A percentile compares a stretch with the other conserved stretches of the same genome.
phyloP scores from a whole-genome alignment of 176 grass and related monocot genomes.

The Pontederia crassipes region DNA sequence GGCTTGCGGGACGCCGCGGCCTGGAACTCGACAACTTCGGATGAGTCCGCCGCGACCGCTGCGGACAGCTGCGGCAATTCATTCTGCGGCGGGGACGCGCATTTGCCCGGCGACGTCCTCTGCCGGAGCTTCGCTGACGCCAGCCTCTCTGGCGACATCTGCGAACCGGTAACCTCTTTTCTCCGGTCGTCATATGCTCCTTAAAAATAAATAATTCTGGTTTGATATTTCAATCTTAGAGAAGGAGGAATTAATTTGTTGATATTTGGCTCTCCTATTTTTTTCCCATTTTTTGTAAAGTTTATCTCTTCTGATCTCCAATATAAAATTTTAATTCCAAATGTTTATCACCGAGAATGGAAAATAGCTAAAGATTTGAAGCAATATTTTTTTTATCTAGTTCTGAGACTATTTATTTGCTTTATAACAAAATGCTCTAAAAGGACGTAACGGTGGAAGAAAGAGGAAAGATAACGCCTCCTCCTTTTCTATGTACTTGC shows the following conservation, averaged over 20 bases:
- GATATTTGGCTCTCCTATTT: too few species aligned
- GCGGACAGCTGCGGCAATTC: constrained; percentile 64
- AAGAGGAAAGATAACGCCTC: background rate
- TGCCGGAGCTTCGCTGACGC: constrained; percentile 25
- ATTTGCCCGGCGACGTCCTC: constrained; percentile 15
- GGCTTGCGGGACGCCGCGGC: background rate
- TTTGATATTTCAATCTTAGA: background rate
- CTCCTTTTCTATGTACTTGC: background rate
- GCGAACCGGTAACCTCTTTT: constrained; percentile 51
- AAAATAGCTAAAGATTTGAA: too few species aligned
- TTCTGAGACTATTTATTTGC: too few species aligned
- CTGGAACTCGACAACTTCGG: constrained; percentile 26
- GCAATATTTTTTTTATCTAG: too few species aligned
- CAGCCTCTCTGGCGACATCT: constrained; percentile 49
- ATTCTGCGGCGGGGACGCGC: constrained; percentile 19
- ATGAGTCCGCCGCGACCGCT: constrained; percentile 63
- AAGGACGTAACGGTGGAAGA: background rate
- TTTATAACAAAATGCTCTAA: background rate
- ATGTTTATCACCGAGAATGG: too few species aligned
- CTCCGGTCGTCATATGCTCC: background rate
- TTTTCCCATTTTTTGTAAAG: too few species aligned
- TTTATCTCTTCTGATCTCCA: too few species aligned
- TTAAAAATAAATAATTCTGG: background rate
- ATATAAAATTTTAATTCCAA: too few species aligned
- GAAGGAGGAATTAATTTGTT: too few species aligned